phyloP scores from a whole-genome alignment of 768 basidiomycete species.

The Gelatoporia subvermispora region DNA sequence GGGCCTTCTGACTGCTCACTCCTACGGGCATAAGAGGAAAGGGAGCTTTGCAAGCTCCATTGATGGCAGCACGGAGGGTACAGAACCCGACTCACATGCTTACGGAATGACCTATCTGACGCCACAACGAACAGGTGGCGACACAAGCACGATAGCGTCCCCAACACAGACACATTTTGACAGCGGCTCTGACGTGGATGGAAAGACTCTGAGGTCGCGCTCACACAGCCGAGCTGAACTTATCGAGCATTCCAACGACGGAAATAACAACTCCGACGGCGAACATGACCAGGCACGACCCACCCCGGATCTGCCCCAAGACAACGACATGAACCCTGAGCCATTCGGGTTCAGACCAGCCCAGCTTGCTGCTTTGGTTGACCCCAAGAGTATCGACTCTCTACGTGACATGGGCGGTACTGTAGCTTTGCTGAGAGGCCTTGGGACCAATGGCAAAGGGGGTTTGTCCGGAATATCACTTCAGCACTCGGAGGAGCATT shows the following conservation, averaged over 20 bases:
- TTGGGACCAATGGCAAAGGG: constrained; percentile 58
- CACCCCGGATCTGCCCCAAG: constrained; percentile 30
- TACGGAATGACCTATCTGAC: constrained; percentile 18
- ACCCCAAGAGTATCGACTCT: constrained; percentile 75
- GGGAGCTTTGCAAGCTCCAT: constrained; percentile 54
- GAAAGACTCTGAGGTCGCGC: constrained; percentile 15
- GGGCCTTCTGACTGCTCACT: constrained; percentile 39
- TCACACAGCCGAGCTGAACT: constrained; percentile 10
- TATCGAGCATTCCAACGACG: constrained; percentile 8
- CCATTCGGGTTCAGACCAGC: constrained; percentile 75
- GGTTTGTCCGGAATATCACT: constrained; percentile 33
- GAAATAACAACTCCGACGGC: constrained; percentile 11
- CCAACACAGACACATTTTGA: constrained; percentile 36
- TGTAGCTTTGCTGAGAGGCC: constrained; percentile 57
- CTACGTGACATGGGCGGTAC: constrained; percentile 72
- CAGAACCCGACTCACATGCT: constrained; percentile 24
- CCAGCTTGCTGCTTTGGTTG: constrained; percentile 78
- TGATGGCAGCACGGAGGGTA: constrained; percentile 43
- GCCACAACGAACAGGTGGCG: constrained; percentile 28
- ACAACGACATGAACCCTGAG: constrained; percentile 50
- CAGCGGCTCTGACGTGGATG: constrained; percentile 28
- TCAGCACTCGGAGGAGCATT: neutral
- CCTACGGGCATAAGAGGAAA: constrained; percentile 45
- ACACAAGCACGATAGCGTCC: constrained; percentile 31
- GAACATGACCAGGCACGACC: constrained; percentile 21